Conservation (phyloP, 352 stramenopile genomes). For the Phytopythium chamaehyphon region DNA sequence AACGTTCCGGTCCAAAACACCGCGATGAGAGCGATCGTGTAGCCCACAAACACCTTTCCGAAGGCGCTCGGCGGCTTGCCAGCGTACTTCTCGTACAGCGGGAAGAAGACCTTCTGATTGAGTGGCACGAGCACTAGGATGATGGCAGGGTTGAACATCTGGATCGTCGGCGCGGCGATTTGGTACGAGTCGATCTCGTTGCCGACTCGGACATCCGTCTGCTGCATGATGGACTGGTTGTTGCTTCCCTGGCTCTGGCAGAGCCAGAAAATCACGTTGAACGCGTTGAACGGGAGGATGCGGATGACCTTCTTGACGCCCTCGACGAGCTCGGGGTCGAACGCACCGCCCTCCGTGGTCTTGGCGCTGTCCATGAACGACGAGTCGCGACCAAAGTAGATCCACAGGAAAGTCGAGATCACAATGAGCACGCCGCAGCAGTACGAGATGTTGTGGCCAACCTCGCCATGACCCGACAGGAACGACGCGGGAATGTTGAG, state of each 20-base stretch:
- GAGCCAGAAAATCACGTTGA: constrained; percentile 55
- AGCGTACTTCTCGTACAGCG: constrained; percentile 30
- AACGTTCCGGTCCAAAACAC: constrained; percentile 38
- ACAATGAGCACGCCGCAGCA: constrained; percentile 20
- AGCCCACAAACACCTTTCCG: constrained; percentile 28
- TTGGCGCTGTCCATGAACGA: constrained; percentile 44
- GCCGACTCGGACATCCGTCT: constrained; percentile 47
- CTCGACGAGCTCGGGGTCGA: constrained; percentile 36
- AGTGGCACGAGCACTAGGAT: constrained; percentile 38
- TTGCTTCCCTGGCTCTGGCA: constrained; percentile 61
- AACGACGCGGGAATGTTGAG: constrained; percentile 58
- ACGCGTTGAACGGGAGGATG: constrained; percentile 41
- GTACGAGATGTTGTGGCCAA: constrained; percentile 46
- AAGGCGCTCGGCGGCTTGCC: constrained; percentile 35
- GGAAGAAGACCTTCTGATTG: constrained; percentile 33
- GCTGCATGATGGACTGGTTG: constrained; percentile 63
- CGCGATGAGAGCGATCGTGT: constrained; percentile 28
- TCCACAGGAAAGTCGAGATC: constrained; percentile 39
- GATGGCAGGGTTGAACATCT: constrained; percentile 40
- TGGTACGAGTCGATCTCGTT: constrained; percentile 26
- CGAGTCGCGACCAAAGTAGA: constrained; percentile 38
- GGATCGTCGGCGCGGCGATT: constrained; percentile 41
- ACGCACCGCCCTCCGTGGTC: constrained; percentile 27
- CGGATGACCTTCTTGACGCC: constrained; percentile 53
- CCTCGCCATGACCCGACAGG: constrained; percentile 29